phyloP scores from a whole-genome alignment of 2,329 filamentous ascomycete species.

The Cordyceps militaris region DNA sequence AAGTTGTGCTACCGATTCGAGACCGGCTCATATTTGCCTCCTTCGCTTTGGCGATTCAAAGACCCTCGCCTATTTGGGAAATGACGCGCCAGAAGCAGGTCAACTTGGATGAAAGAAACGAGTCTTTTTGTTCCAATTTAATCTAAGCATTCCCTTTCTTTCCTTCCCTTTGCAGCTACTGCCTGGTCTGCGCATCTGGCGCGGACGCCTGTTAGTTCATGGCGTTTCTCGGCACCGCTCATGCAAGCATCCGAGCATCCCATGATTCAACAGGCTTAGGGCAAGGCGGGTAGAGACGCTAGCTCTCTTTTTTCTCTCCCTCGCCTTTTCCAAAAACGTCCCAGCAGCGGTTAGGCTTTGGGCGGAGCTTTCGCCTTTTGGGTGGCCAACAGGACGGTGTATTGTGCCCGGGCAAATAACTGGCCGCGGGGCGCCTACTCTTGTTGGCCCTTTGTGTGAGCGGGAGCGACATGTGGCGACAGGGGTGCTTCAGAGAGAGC shows the following conservation, averaged over 20 bases:
- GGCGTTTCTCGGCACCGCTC: not conserved
- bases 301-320: too few species aligned
- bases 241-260: not conserved
- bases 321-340: too few species aligned
- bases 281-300: not conserved
- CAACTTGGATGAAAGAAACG: not conserved
- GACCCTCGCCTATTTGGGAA: not conserved
- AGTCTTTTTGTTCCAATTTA: not conserved
- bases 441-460: not conserved
- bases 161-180: not conserved
- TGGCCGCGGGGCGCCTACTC: not conserved
- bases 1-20: constrained; percentile 8
- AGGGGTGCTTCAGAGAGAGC: not conserved
- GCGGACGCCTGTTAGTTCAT: not conserved
- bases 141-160: not conserved
- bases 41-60: not conserved
- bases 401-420: not conserved
- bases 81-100: not conserved
- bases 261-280: not conserved
- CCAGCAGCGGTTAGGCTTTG: not conserved
- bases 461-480: constrained; percentile 10
- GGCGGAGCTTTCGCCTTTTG: not conserved
- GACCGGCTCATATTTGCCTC: constrained; percentile 6
- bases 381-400: not conserved
- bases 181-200: not conserved